phyloP scores from a whole-genome alignment of 345 rosid species.

The Aquilaria malaccensis region DNA sequence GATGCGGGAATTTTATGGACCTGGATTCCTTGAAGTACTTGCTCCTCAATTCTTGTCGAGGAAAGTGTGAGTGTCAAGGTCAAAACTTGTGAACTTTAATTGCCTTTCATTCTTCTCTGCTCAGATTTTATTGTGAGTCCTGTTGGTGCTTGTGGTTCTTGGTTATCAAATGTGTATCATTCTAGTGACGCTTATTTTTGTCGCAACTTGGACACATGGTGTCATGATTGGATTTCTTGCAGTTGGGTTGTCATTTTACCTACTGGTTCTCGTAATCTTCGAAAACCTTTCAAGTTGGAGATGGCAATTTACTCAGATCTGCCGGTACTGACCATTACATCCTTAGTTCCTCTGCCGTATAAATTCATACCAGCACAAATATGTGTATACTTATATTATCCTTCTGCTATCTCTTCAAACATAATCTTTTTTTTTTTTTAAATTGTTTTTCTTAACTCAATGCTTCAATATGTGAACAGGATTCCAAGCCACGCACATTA shows the following conservation, averaged over 20 bases:
- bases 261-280: constrained; percentile 62
- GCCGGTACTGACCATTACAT: constrained; percentile 41
- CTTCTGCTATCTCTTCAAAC: neutral
- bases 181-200: neutral
- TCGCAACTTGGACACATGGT: constrained; percentile 1
- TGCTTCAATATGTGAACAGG: constrained; percentile 42
- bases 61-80: constrained; percentile 59
- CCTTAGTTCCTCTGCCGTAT: neutral
- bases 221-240: constrained; percentile 17
- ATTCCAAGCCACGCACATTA: constrained; percentile 70
- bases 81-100: neutral
- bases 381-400: neutral
- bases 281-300: constrained; percentile 79
- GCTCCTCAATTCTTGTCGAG: constrained; percentile 83
- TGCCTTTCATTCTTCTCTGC: neutral
- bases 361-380: neutral
- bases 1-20: constrained; percentile 89
- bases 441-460: constrained; percentile 5
- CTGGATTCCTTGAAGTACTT: constrained; percentile 72
- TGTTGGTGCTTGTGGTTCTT: constrained; percentile 4
- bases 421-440: neutral
- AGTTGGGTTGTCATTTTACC: constrained; percentile 94
- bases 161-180: neutral
- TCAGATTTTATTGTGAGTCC: neutral
- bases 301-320: constrained; percentile 67